Evolutionary conservation across 768 basidiomycete genomes (phyloP), one percentile per base, ranked within the genome.

Genomic region (Pilatotrama ljubarskyi): DNA sequence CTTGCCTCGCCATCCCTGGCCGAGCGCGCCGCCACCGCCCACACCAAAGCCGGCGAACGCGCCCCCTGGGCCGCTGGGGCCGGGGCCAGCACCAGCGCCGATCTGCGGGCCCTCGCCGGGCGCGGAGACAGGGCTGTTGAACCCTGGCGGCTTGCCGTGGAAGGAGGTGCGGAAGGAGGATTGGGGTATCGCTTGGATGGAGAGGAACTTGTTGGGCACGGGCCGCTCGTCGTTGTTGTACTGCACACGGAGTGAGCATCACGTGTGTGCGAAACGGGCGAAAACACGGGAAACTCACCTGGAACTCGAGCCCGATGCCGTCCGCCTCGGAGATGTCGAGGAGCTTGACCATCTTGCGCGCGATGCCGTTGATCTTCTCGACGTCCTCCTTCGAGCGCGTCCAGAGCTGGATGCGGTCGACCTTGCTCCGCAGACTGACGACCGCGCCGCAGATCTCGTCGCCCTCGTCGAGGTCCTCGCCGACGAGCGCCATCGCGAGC

Each of bases 381-480:
- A 93, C 86, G 64, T 96, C 91, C 42, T 93, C 91, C 75, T 91
- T 91, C 65, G 78, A 81, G 60, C 95, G 78, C 43, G 88, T 90
- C 95, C 95, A 98, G 36, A 98, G 75, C 72, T 97, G 95, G 55
- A 97, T 92, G 51, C 95, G 79, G 70, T 96, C 92, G 52, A 93
- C 86, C 74, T 93, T 94, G 64, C 85, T 87, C 66, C 92, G 79
- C 72, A 93, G 75, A 65, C 91, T 93, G 48, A 95, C 93, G 17
- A 96, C 95, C 0, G 90, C 89, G 41, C 90, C 90, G 63, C 89
- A 92, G 56, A 95, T 89, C 64, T 84, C 80, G 70, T 85, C 94
- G 53, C 90, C 79, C 69, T 90, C 86, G 67, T 84, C 80, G 46
- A 83, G 73, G 55, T 80, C 75, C 74, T 93, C 87, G 7, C 93